phyloP scores from a whole-genome alignment of 345 rosid species.

The Clausena lansium region DNA sequence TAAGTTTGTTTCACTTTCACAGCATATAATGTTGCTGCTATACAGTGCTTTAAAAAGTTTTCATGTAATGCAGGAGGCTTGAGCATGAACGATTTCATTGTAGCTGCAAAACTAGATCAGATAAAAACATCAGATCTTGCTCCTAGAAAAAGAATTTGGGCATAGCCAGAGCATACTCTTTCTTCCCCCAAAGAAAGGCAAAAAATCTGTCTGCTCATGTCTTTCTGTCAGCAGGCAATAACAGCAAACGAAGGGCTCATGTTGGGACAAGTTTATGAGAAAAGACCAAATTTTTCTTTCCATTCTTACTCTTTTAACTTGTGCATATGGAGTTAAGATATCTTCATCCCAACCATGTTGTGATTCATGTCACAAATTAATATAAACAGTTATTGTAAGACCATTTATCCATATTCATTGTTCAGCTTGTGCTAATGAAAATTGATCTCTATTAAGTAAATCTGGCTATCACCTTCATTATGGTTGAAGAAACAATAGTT shows the following conservation, averaged over 20 bases:
- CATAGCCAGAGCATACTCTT: slow-evolving; percentile 25
- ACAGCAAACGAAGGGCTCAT: not conserved
- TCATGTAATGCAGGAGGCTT: slow-evolving; percentile 64
- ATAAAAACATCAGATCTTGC: slow-evolving; percentile 88
- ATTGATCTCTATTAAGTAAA: not conserved
- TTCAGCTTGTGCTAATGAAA: not conserved
- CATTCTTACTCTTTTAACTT: not conserved
- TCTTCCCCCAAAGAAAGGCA: not conserved
- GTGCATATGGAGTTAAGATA: not conserved
- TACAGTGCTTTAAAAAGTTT: not conserved
- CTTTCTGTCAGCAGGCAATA: not conserved
- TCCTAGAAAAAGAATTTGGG: slow-evolving; percentile 81
- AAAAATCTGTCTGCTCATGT: not conserved
- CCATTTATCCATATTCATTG: not conserved
- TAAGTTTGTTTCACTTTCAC: not conserved
- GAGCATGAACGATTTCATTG: slow-evolving; percentile 84
- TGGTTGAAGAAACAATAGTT: not conserved
- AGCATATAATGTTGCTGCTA: not conserved
- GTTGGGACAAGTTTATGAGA: not conserved
- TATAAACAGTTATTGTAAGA: not conserved
- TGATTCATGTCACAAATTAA: not conserved
- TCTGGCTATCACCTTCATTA: not conserved
- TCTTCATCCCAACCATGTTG: not conserved
- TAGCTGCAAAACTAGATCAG: slow-evolving; percentile 83
- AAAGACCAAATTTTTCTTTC: not conserved